phyloP scores from a whole-genome alignment of 352 stramenopile species.

The Phytophthora macrochlamydospora region DNA sequence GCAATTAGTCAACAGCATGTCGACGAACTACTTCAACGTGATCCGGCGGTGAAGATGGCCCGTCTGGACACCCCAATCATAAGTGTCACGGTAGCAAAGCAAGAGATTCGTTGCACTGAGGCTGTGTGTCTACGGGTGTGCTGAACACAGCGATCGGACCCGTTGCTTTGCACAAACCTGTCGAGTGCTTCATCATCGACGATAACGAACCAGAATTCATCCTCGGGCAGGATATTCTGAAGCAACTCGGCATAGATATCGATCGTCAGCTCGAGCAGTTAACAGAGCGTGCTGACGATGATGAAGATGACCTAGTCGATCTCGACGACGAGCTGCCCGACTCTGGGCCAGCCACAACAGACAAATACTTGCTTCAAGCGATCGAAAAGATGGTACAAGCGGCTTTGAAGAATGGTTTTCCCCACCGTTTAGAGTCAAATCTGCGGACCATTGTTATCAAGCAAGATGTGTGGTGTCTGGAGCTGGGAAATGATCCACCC shows the following conservation, averaged over 20 bases:
- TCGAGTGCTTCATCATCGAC: neutral
- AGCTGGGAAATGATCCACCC: conserved; percentile 7
- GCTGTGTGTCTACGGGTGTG: neutral
- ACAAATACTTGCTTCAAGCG: neutral
- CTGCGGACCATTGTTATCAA: neutral
- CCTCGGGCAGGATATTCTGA: neutral
- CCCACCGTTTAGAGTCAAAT: neutral
- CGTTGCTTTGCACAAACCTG: neutral
- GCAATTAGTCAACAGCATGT: too few relatives aligned
- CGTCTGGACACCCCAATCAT: too few relatives aligned
- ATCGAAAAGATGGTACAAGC: neutral
- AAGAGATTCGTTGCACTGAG: too few relatives aligned
- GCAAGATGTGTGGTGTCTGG: conserved; percentile 7
- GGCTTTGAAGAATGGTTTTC: neutral
- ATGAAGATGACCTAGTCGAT: neutral
- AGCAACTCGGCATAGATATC: neutral
- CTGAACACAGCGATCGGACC: neutral
- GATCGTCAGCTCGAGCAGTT: conserved; percentile 2
- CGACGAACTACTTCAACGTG: too few relatives aligned
- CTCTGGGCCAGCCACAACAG: neutral
- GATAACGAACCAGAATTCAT: conserved; percentile 4
- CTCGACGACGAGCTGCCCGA: neutral
- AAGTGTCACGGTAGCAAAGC: too few relatives aligned
- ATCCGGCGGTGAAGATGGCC: too few relatives aligned
- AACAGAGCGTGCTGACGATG: neutral